phyloP scores from a whole-genome alignment of 2,329 filamentous ascomycete genomes.

The Diaporthe amygdali region DNA sequence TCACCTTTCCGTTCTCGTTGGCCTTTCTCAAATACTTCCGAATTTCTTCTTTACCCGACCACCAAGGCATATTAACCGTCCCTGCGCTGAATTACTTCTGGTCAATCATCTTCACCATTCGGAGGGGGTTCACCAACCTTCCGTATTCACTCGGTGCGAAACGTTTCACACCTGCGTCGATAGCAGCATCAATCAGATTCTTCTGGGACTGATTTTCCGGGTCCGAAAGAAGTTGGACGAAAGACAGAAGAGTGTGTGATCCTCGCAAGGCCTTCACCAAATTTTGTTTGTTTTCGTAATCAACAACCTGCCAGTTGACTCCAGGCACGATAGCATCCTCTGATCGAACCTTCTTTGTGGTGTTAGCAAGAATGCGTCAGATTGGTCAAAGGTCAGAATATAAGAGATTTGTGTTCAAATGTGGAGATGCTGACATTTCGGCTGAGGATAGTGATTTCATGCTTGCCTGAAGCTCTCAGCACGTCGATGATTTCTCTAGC shows the following conservation, averaged over 20 bases:
- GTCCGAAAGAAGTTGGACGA: constrained; percentile 44
- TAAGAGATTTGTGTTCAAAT: background rate
- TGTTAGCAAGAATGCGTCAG: background rate
- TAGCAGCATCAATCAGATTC: constrained; percentile 63
- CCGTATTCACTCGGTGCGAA: constrained; percentile 67
- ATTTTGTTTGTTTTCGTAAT: constrained; percentile 47
- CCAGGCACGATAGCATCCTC: constrained; percentile 27
- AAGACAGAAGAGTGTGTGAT: constrained; percentile 59
- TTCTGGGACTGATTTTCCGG: constrained; percentile 49
- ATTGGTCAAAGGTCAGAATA: no score
- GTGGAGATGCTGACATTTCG: background rate
- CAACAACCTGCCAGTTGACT: constrained; percentile 45
- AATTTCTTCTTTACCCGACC: constrained; percentile 54
- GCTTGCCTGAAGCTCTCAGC: constrained; percentile 14
- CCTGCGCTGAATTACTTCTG: constrained; percentile 30
- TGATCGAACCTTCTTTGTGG: background rate
- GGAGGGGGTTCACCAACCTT: constrained; percentile 34
- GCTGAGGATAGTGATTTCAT: constrained; percentile 22
- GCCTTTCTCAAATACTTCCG: constrained; percentile 55
- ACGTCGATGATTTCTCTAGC: constrained; percentile 21
- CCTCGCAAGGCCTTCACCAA: constrained; percentile 48
- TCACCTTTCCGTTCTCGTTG: constrained; percentile 51
- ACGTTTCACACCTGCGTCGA: constrained; percentile 54
- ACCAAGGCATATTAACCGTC: constrained; percentile 49
- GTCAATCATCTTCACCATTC: background rate